These are phyloP conservation scores for Aurantiochytrium sp. DNA, from an alignment of 108 stramenopile genomes.

Conservation along the genomic window DNA sequence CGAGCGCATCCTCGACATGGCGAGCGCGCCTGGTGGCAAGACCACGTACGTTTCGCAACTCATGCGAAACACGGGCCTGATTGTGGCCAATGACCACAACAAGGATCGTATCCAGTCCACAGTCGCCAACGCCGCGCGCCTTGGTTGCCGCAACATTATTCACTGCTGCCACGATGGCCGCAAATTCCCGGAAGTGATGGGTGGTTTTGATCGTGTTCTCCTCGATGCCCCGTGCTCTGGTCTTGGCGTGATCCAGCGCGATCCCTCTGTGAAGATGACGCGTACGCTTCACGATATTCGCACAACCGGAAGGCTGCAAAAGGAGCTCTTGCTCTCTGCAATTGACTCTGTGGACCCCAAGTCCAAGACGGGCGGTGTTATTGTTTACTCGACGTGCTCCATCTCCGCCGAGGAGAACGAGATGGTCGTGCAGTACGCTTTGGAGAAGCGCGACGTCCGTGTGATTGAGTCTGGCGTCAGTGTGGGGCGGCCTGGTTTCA, in stretches of 20 bases:
- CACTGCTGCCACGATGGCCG: conserved; percentile 87
- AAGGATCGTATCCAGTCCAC: conserved; percentile 89
- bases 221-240: conserved; percentile 98
- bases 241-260: conserved; percentile 91
- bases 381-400: conserved; percentile 97
- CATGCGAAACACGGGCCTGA: conserved; percentile 88
- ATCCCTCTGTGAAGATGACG: conserved; percentile 91
- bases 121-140: conserved; percentile 90
- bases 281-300: conserved; percentile 80
- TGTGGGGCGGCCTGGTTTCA: conserved; percentile 86
- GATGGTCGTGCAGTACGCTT: conserved; percentile 92
- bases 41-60: conserved; percentile 91
- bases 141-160: conserved; percentile 87
- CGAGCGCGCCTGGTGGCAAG: conserved; percentile 95
- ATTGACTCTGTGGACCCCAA: conserved; percentile 83
- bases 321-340: conserved; percentile 89
- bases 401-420: conserved; percentile 94
- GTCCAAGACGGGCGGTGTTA: conserved; percentile 75
- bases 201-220: conserved; percentile 87
- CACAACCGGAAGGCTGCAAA: conserved; percentile 84
- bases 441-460: conserved; percentile 84
- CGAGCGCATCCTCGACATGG: conserved; percentile 90
- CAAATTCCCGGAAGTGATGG: conserved; percentile 69
- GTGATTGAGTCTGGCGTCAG: conserved; percentile 83
- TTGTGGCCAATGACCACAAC: conserved; percentile 92